Base-by-base conservation (phyloP, 371 early-diverging fungal genomes). In the Lichtheimia ornata region DNA sequence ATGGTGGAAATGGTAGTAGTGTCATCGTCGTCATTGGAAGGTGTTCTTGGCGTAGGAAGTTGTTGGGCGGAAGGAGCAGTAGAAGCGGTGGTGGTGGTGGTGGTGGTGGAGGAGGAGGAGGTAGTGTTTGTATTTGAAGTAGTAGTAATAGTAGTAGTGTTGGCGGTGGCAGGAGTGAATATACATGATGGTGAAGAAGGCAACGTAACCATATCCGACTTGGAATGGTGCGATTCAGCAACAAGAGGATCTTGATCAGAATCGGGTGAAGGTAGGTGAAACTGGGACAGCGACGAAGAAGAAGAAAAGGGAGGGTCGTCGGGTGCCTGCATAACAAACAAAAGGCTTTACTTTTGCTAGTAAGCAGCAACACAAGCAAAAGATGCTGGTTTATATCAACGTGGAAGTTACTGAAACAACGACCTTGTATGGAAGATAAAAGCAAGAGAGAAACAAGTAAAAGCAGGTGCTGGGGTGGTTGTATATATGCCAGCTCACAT, bases 291-390 rank as follows among this genome's bases (percentile, higher is more conserved):
- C 56, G 17, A n/a, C 56, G 17, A n/a, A 25, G 42, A 25, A 27
- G 15, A 52, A 52, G 15, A 28, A 27, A 28, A 28, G 28, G 27
- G 52, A 27, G 35, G 11, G 35, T 35, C 35, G 28, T 13, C 52
- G 28, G 57, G 57, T 56, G 57, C 57, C 57, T 56, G 57, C 57
- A 56, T 56, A 56, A 56, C 57, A 56, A 56, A 56, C 57, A 56
- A 28, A 35, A 22, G 27, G 35, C 11, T 35, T 35, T 2, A 35
- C 35, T 35, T 35, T 35, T 35, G 35, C 35, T 35, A 35, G 35
- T 11, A 35, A 35, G 35, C 35, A 35, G 11, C 35, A 9, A 35
- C 35, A 35, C 35, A 35, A 35, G 35, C 35, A 35, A 35, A 35
- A 35, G 35, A 35, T 35, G 35, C 35, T 35, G 35, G 35, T 35